Base-by-base conservation (phyloP, 345 rosid species). In the Limnanthes douglasii region DNA sequence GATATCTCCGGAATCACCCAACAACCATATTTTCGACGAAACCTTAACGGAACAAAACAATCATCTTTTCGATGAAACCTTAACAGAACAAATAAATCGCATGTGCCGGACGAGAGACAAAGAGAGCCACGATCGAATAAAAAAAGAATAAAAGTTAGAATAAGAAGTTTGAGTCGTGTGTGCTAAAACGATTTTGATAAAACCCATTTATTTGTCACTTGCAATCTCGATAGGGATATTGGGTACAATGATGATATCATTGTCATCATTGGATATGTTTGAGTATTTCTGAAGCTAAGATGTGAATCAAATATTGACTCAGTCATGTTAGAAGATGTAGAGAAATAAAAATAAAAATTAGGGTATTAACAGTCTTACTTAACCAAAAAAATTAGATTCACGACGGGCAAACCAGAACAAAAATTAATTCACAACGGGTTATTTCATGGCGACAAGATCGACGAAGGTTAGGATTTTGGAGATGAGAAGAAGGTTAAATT, bases 201-300 rank as follows among this genome's bases (percentile, higher is more conserved):
- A 39, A 51, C 74, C 90, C 96, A 86, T 86, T 59, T 86, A 93
- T 61, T 80, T 80, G 19, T 86, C 94, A 41, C 59, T 63, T 42
- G 80, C 63, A 65, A 77, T 45, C 72, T 80, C 94, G 59, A 75
- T 61, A 47, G 75, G 73, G 71, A 86, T 70, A 2, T 51, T 63
- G 12, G 62, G 56, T 8, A 24, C 2, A 6, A 24, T 39, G 0
- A 34, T 33, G 57, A 31, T 45, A 46, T 41, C 35, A 18, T 11
- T 38, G 34, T 48, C 53, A 6, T 20, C 21, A 3, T 65, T 31
- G 46, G 45, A 7, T 27, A 37, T 41, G 27, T 50, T 22, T 40
- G 34, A 8, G 11, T 38, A 53, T 50, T 8, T 49, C 41, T 55
- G 65, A 39, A 40, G 33, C 30, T n/a, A n/a, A n/a, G n/a, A n/a